phyloP scores from a whole-genome alignment of 768 basidiomycete genomes.

The Multifurca ochricompacta region DNA sequence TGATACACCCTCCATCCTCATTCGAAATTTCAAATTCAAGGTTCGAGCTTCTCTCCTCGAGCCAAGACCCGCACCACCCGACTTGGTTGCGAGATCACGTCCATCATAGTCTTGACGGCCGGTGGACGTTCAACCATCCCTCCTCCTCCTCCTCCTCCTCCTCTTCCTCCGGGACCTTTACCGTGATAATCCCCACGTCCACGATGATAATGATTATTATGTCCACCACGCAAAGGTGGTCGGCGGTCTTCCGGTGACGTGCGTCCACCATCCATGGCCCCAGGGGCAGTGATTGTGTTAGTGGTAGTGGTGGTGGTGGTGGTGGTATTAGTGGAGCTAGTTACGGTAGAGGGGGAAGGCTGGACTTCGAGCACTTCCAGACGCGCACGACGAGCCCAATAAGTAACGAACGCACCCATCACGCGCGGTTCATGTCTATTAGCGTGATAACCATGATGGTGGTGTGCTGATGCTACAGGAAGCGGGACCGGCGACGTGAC shows the following conservation, averaged over 20 bases:
- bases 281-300: too few species aligned
- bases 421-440: slow-evolving; percentile 63
- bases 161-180: not conserved
- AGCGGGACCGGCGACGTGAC: slow-evolving; percentile 57
- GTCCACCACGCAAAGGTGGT: not conserved
- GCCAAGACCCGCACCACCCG: slow-evolving; percentile 74
- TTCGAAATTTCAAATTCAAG: too few species aligned
- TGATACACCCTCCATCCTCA: too few species aligned
- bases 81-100: slow-evolving; percentile 61
- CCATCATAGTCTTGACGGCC: slow-evolving; percentile 79
- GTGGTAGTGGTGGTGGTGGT: too few species aligned
- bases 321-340: too few species aligned
- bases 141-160: slow-evolving; percentile 28
- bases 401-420: slow-evolving; percentile 50
- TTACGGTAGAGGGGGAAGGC: too few species aligned
- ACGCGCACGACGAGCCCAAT: slow-evolving; percentile 62
- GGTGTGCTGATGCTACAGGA: slow-evolving; percentile 43
- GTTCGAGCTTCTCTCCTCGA: slow-evolving; percentile 77
- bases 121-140: slow-evolving; percentile 69
- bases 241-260: slow-evolving; percentile 27
- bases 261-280: slow-evolving; percentile 12
- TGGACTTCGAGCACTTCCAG: slow-evolving; percentile 50
- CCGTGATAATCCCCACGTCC: slow-evolving; percentile 2
- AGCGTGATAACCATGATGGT: too few species aligned
- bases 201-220: slow-evolving; percentile 19